A percentile compares a stretch with the other conserved stretches of the same genome.
These are phyloP conservation scores for Proliferodiscus dingleyae DNA, from an alignment of 2,329 filamentous ascomycete species.

Conservation along the genomic window DNA sequence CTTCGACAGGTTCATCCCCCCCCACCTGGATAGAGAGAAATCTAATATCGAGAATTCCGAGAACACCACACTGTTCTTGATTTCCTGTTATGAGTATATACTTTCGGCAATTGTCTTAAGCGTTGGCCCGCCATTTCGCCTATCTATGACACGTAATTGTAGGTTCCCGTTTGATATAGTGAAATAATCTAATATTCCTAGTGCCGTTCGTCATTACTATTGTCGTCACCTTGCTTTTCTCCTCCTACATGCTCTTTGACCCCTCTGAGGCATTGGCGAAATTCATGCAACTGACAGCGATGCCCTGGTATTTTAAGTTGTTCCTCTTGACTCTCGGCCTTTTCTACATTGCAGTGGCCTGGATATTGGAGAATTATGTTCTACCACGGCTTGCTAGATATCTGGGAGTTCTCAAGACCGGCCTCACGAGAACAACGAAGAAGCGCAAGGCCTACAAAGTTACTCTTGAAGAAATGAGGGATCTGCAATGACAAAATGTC, in stretches of 20 bases:
- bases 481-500: conserved; percentile 15
- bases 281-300: conserved; percentile 80
- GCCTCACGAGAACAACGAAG: conserved; percentile 59
- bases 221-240: conserved; percentile 58
- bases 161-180: conserved; percentile 38
- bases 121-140: conserved; percentile 85
- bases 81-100: conserved; percentile 94
- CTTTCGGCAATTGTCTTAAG: conserved; percentile 83
- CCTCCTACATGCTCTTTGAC: conserved; percentile 73
- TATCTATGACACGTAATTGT: conserved; percentile 76
- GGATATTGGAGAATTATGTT: conserved; percentile 64
- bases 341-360: conserved; percentile 64
- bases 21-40: conserved; percentile 69
- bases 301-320: conserved; percentile 67
- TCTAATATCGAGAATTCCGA: conserved; percentile 88
- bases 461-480: conserved; percentile 62
- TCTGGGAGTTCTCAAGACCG: conserved; percentile 57
- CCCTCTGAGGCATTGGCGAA: conserved; percentile 64
- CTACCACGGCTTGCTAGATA: conserved; percentile 64
- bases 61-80: conserved; percentile 84
- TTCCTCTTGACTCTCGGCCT: conserved; percentile 68
- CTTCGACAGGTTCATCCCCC: conserved; percentile 64
- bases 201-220: conserved; percentile 83
- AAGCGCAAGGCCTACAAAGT: conserved; percentile 85
- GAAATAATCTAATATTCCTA: conserved; percentile 36